phyloP scores from a whole-genome alignment of 805 yeast genomes.

The Barnettozyma salicaria region DNA sequence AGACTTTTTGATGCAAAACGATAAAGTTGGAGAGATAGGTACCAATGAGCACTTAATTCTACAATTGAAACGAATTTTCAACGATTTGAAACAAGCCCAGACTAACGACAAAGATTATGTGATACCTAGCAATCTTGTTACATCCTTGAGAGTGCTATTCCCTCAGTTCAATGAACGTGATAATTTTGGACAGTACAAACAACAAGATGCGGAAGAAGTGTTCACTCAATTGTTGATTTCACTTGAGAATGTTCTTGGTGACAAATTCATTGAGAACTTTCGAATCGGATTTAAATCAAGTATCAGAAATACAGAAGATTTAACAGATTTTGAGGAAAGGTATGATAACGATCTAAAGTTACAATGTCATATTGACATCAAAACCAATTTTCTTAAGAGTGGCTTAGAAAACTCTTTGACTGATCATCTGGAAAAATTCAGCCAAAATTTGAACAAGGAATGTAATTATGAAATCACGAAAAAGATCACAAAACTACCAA shows the following conservation, averaged over 20 bases:
- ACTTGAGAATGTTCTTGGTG: slow-evolving; percentile 43
- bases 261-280: slow-evolving; percentile 49
- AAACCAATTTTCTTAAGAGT: slow-evolving; percentile 82
- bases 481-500: slow-evolving; percentile 73
- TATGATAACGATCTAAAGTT: slow-evolving; percentile 63
- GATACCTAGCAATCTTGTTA: slow-evolving; percentile 63
- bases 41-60: slow-evolving; percentile 36
- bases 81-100: slow-evolving; percentile 34
- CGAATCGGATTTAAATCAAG: slow-evolving; percentile 58
- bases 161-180: slow-evolving; percentile 90
- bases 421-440: slow-evolving; percentile 74
- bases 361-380: slow-evolving; percentile 81
- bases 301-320: slow-evolving; percentile 54
- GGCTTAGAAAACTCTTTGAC: slow-evolving; percentile 71
- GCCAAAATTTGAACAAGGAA: slow-evolving; percentile 60
- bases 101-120: slow-evolving; percentile 30
- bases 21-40: slow-evolving; percentile 33
- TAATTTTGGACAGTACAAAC: slow-evolving; percentile 68
- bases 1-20: slow-evolving; percentile 47
- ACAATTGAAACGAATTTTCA: slow-evolving; percentile 43
- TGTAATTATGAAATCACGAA: slow-evolving; percentile 59
- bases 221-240: slow-evolving; percentile 68
- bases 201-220: slow-evolving; percentile 98
- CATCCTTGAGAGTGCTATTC: slow-evolving; percentile 55
- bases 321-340: slow-evolving; percentile 43